Conservation (phyloP, 306 rosid species). For the Inga leiocalycina region DNA sequence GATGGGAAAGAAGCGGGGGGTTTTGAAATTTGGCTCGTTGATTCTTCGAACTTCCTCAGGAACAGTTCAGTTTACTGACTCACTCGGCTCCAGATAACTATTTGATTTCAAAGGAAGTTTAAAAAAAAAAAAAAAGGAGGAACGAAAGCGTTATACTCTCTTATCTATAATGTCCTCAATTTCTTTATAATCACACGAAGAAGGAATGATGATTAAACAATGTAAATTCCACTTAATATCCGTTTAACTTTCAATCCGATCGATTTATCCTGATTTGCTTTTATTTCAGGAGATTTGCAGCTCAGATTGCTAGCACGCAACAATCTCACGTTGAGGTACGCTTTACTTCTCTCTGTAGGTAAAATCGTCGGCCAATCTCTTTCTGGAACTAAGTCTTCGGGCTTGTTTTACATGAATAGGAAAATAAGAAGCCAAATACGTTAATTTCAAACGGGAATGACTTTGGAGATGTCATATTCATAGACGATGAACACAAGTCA, state of each 20-base stretch:
- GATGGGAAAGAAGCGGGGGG: neutral
- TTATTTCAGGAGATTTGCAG: slow-evolving; percentile 43
- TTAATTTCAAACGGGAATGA: slow-evolving; percentile 38
- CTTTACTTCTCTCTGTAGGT: slow-evolving; percentile 2
- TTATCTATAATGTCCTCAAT: neutral
- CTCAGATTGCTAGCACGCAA: slow-evolving; percentile 68
- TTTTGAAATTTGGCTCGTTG: slow-evolving; percentile 17
- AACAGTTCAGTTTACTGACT: neutral
- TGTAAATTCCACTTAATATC: neutral
- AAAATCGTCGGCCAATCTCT: slow-evolving; percentile 8
- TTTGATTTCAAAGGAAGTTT: neutral
- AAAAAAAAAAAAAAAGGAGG: neutral
- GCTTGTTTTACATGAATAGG: slow-evolving; percentile 47
- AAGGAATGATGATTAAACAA: neutral
- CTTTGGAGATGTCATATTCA: slow-evolving; percentile 72
- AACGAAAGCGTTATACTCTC: neutral
- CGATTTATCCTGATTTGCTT: slow-evolving; percentile 24
- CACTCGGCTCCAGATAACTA: neutral
- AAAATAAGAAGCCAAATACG: slow-evolving; percentile 50
- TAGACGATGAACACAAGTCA: slow-evolving; percentile 74
- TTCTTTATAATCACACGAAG: neutral
- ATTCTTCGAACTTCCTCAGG: neutral
- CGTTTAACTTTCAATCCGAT: slow-evolving; percentile 7
- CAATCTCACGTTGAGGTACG: slow-evolving; percentile 58
- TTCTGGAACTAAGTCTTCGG: slow-evolving; percentile 24